These are phyloP conservation scores for Sistotremastrum niveocremeum DNA, from an alignment of 768 basidiomycete species.

Conservation along the genomic window DNA sequence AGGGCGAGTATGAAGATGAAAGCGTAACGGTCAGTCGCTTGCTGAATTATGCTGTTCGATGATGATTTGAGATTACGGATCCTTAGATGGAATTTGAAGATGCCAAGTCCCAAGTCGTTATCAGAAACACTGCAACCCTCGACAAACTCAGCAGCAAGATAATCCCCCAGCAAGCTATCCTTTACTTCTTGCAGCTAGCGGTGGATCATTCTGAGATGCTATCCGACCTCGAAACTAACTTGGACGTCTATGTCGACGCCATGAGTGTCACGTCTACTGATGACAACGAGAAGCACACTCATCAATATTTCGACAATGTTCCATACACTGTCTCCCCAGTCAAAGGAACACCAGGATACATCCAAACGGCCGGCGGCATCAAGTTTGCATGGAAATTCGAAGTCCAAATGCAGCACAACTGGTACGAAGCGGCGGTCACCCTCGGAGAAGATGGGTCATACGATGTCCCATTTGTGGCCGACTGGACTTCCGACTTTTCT, in stretches of 20 bases:
- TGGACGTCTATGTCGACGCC: slow-evolving; percentile 33
- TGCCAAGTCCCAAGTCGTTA: no score
- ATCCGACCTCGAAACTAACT: slow-evolving; percentile 36
- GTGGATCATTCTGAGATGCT: slow-evolving; percentile 38
- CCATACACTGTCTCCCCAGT: slow-evolving; percentile 73
- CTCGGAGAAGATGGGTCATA: slow-evolving; percentile 34
- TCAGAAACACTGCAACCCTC: no score
- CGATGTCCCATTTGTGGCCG: slow-evolving; percentile 76
- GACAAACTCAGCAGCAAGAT: no score
- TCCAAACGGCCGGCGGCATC: slow-evolving; percentile 27
- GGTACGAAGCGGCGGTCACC: slow-evolving; percentile 87
- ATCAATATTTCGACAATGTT: slow-evolving; percentile 40
- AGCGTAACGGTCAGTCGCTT: no score
- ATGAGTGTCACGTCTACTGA: slow-evolving; percentile 39
- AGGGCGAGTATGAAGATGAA: no score
- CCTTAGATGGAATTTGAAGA: no score
- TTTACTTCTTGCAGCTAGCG: slow-evolving; percentile 71
- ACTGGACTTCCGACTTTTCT: slow-evolving; percentile 82
- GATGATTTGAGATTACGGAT: no score
- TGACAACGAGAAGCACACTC: slow-evolving; percentile 19
- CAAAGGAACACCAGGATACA: slow-evolving; percentile 65
- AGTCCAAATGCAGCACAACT: slow-evolving; percentile 89
- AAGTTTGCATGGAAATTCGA: slow-evolving; percentile 36
- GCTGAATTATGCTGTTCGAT: no score
- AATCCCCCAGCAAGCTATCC: slow-evolving; percentile 39